Percentiles rank a stretch among this genome's conserved stretches.
These are phyloP conservation scores for Pythium vanterpoolii DNA, from an alignment of 352 stramenopile species.

Conservation along the genomic window DNA sequence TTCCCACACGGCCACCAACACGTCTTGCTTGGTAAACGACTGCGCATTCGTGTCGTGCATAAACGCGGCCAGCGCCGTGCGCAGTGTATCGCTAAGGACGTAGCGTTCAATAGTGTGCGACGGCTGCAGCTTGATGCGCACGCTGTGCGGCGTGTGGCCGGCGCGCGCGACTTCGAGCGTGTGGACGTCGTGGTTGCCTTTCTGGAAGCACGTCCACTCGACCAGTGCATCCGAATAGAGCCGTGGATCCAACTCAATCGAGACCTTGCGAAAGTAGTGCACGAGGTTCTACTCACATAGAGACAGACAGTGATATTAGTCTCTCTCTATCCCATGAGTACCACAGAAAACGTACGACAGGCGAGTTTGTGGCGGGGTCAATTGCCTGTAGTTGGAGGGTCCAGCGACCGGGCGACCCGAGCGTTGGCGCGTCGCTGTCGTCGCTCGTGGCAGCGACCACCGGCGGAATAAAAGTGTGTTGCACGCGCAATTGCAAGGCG, in stretches of 20 bases:
- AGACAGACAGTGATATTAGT: background rate
- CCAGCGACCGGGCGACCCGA: constrained; percentile 41
- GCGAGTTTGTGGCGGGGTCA: constrained; percentile 31
- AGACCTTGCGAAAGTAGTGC: constrained; percentile 72
- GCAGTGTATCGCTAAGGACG: constrained; percentile 46
- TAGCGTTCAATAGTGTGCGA: constrained; percentile 56
- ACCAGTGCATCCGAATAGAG: constrained; percentile 68
- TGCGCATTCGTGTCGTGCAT: constrained; percentile 37
- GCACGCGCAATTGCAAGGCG: constrained; percentile 50
- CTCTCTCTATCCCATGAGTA: background rate
- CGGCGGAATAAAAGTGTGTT: constrained; percentile 56
- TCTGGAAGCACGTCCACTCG: constrained; percentile 83
- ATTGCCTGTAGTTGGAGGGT: constrained; percentile 63
- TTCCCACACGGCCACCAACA: constrained; percentile 71
- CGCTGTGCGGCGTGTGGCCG: constrained; percentile 46
- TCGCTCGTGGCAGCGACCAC: constrained; percentile 34
- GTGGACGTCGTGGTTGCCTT: constrained; percentile 59
- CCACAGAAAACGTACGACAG: constrained; percentile 33
- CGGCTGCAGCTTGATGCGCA: constrained; percentile 68
- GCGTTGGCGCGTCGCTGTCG: constrained; percentile 16
- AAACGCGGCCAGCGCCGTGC: constrained; percentile 29
- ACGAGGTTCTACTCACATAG: constrained; percentile 56
- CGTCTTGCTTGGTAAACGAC: constrained; percentile 64
- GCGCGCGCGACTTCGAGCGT: constrained; percentile 48
- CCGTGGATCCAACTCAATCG: constrained; percentile 66